Evolutionary conservation across 805 yeast species (phyloP).

Genomic region (Saccharomyces cerevisiae): DNA sequence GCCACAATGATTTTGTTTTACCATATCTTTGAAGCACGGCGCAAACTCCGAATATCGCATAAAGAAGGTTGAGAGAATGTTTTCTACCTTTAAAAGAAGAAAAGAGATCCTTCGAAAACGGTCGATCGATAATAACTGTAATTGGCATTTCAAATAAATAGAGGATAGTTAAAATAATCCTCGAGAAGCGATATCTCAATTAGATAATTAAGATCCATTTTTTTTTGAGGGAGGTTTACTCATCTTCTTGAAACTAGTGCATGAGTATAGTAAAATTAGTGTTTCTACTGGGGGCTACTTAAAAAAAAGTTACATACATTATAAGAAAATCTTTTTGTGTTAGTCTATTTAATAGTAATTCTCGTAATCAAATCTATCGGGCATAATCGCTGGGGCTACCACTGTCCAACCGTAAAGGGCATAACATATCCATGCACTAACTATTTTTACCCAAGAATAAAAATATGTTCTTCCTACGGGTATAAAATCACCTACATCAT

Average conservation of each 20-base stretch:
- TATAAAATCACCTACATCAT: constrained; percentile 77
- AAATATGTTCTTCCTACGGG: constrained; percentile 97
- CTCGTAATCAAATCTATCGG: constrained; percentile 64
- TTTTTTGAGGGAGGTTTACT: too few species aligned
- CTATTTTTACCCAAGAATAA: constrained; percentile 87
- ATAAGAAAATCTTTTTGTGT: neutral
- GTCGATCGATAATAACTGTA: neutral
- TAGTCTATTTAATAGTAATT: constrained; percentile 12
- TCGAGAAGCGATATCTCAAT: too few species aligned
- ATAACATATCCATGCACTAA: constrained; percentile 89
- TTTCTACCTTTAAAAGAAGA: neutral
- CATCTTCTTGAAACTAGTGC: too few species aligned
- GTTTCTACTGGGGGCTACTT: neutral
- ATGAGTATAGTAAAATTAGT: neutral
- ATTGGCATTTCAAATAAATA: too few species aligned
- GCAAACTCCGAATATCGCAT: neutral
- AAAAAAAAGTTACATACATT: neutral
- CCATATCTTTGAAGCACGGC: neutral
- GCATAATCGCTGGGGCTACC: constrained; percentile 82
- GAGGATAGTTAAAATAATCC: too few species aligned
- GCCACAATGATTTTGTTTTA: neutral
- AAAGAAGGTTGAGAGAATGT: neutral
- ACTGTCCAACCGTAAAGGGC: constrained; percentile 82
- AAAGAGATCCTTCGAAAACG: neutral
- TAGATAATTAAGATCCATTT: too few species aligned